Conservation (phyloP, 2,329 filamentous ascomycete genomes). For the Bipolaris victoriae region DNA sequence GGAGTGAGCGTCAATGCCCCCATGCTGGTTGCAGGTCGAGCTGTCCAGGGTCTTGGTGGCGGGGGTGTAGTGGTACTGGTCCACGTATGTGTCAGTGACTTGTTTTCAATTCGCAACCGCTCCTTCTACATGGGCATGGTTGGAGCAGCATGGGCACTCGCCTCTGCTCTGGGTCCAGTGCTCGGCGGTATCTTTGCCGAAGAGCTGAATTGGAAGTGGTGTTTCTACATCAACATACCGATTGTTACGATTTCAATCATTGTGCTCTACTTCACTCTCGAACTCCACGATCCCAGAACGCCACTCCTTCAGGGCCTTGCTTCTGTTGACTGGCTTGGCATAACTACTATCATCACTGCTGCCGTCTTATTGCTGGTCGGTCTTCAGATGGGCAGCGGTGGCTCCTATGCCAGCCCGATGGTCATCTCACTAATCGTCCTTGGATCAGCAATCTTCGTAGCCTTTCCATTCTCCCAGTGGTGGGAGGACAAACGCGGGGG, state of each 20-base stretch:
- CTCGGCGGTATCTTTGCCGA: conserved; percentile 60
- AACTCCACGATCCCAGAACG: conserved; percentile 60
- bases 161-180: conserved; percentile 59
- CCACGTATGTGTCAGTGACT: conserved; percentile 61
- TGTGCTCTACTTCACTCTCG: conserved; percentile 58
- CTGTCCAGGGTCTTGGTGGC: conserved; percentile 61
- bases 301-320: conserved; percentile 53
- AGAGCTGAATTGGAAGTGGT: conserved; percentile 58
- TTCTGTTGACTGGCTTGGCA: conserved; percentile 62
- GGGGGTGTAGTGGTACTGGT: conserved; percentile 61
- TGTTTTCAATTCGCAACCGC: conserved; percentile 55
- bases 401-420: conserved; percentile 56
- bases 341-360: conserved; percentile 55
- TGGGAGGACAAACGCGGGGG: conserved; percentile 65
- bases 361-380: conserved; percentile 60
- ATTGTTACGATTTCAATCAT: conserved; percentile 57
- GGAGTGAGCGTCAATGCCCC: conserved; percentile 55
- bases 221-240: conserved; percentile 54
- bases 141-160: conserved; percentile 63
- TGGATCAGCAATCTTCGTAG: conserved; percentile 51
- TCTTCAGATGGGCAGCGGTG: conserved; percentile 58
- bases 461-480: conserved; percentile 67
- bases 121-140: conserved; percentile 60
- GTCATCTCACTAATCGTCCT: conserved; percentile 60
- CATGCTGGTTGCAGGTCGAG: conserved; percentile 61